These are phyloP conservation scores for Berkeleyomyces basicola DNA, from an alignment of 2,329 filamentous ascomycete species.

Conservation along the genomic window DNA sequence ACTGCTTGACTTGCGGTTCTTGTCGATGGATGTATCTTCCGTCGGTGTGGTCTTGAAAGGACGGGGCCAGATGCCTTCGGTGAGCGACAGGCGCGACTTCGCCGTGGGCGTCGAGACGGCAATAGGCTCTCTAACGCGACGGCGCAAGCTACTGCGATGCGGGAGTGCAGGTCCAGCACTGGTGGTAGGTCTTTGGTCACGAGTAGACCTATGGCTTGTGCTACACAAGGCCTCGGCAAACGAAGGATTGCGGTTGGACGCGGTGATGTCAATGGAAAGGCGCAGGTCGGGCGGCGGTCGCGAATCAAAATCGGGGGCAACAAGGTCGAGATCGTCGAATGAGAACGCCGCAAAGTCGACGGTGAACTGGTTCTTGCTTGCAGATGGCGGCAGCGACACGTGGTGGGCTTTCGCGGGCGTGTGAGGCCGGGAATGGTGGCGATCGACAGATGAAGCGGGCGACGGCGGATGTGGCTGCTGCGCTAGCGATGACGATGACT, in stretches of 20 bases:
- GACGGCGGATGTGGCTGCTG: background rate
- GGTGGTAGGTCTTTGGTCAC: no score
- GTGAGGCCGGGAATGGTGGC: background rate
- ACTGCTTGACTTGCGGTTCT: background rate
- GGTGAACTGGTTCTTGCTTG: slow-evolving; percentile 9
- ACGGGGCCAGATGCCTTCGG: slow-evolving; percentile 10
- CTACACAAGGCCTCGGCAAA: background rate
- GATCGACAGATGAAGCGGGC: background rate
- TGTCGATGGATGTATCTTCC: slow-evolving; percentile 14
- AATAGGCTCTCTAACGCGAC: background rate
- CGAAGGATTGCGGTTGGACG: background rate
- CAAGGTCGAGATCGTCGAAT: slow-evolving; percentile 8
- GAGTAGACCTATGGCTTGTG: no score
- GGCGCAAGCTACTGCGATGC: background rate
- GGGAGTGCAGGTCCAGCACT: background rate
- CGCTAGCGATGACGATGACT: background rate
- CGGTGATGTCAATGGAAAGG: slow-evolving; percentile 1
- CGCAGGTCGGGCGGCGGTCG: background rate
- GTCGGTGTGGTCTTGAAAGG: background rate
- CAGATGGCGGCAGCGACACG: slow-evolving; percentile 11
- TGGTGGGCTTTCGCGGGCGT: slow-evolving; percentile 7
- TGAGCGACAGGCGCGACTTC: slow-evolving; percentile 10
- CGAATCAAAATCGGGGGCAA: slow-evolving; percentile 1
- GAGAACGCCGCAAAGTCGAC: slow-evolving; percentile 10
- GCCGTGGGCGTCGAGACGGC: background rate